Evolutionary conservation across 345 rosid genomes (phyloP).

Genomic region (Eucalyptus erythrocorys): DNA sequence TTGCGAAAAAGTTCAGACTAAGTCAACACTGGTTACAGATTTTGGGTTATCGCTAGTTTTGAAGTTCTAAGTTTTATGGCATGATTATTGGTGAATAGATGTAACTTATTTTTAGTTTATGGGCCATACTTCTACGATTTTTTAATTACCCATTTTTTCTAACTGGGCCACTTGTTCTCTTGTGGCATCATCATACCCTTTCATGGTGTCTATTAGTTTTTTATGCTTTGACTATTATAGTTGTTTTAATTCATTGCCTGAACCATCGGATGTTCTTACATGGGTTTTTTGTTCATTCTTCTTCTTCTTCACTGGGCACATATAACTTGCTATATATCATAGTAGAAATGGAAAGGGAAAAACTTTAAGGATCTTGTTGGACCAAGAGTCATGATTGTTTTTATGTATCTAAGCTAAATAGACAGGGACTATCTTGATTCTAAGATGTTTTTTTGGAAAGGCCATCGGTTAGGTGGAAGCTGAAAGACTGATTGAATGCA

Average conservation of each 20-base stretch:
- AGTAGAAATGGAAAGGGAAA: background rate
- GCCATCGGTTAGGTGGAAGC: background rate
- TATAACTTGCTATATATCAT: background rate
- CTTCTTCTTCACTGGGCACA: background rate
- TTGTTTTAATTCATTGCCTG: background rate
- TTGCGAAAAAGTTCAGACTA: background rate
- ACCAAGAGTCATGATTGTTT: background rate
- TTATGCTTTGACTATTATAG: background rate
- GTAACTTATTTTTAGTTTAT: background rate
- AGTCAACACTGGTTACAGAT: background rate
- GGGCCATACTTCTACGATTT: background rate
- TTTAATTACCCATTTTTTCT: background rate
- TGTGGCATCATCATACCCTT: background rate
- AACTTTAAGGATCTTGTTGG: background rate
- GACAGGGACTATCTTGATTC: background rate
- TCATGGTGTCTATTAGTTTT: background rate
- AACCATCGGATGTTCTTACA: background rate
- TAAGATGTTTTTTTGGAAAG: background rate
- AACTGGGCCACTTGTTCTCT: background rate
- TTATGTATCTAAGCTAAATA: background rate
- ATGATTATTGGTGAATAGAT: background rate
- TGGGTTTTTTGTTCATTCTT: background rate
- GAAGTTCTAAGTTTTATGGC: background rate
- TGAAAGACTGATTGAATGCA: background rate
- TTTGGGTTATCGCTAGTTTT: background rate